Percentiles rank a stretch among this genome's conserved stretches.
Evolutionary conservation across 2,329 filamentous ascomycete species (phyloP).

Genomic region (Xylogone sp.): DNA sequence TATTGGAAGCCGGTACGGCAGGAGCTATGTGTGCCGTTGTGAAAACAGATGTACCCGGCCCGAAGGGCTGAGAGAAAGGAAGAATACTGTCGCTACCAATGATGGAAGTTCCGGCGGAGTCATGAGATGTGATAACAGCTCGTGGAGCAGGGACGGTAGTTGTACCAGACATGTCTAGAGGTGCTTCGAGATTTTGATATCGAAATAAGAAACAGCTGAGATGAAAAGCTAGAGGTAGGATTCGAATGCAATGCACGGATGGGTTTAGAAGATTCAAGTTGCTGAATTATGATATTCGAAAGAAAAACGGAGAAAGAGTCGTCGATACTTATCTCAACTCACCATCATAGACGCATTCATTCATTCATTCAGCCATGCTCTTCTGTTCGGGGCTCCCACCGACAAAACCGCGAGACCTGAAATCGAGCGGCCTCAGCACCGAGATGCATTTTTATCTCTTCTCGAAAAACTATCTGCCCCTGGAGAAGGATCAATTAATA

Average conservation of each 20-base stretch:
- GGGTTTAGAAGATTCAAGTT: neutral
- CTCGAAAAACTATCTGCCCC: no score
- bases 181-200: neutral
- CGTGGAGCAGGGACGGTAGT: constrained; percentile 15
- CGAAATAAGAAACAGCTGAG: no score
- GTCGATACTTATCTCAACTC: neutral
- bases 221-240: no score
- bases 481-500: no score
- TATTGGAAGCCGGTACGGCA: constrained; percentile 29
- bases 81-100: constrained; percentile 27
- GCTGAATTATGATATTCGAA: neutral
- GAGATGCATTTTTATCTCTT: neutral
- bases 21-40: constrained; percentile 26
- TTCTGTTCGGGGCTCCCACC: neutral
- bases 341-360: neutral
- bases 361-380: neutral
- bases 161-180: neutral
- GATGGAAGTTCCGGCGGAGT: constrained; percentile 26
- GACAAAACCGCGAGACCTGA: neutral
- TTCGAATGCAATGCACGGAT: no score
- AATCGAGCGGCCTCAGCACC: neutral
- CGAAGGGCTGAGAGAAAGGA: constrained; percentile 28
- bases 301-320: neutral
- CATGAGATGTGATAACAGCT: constrained; percentile 28
- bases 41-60: constrained; percentile 27